A percentile compares a stretch with the other conserved stretches of the same genome.
Evolutionary conservation across 345 rosid species (phyloP).

Genomic region (Eucalyptus cloeziana): DNA sequence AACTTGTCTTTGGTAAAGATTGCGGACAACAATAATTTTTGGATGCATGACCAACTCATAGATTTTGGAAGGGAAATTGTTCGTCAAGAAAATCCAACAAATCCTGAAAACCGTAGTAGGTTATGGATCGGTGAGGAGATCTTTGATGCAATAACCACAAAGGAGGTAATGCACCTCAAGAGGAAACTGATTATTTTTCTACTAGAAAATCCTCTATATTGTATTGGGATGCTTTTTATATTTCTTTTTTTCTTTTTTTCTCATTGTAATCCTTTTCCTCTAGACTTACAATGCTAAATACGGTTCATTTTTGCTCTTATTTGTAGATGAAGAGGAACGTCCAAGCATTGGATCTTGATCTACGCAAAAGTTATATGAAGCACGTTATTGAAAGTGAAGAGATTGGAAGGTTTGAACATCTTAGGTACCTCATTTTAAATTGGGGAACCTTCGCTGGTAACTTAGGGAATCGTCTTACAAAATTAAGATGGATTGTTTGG

Average conservation of each 20-base stretch:
- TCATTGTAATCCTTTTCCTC: background rate
- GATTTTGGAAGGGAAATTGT: background rate
- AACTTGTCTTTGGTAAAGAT: background rate
- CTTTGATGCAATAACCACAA: background rate
- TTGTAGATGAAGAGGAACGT: background rate
- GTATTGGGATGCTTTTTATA: accelerated
- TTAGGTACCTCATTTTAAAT: background rate
- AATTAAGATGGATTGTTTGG: background rate
- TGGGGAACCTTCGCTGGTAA: background rate
- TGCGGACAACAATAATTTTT: background rate
- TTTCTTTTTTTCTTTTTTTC: background rate
- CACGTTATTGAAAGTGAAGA: background rate
- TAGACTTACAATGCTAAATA: background rate
- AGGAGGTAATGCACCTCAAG: background rate
- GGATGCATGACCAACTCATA: background rate
- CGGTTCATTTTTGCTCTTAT: background rate
- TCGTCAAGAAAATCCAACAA: background rate
- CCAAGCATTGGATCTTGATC: background rate
- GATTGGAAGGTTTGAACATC: background rate
- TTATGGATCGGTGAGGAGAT: background rate
- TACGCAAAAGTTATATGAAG: background rate
- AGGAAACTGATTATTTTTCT: background rate
- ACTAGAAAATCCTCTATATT: background rate
- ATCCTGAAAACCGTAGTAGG: background rate
- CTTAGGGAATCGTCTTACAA: background rate